Evolutionary conservation across 192 early-diverging fungal species (phyloP), one percentile per base, ranked within the genome.

Genomic region (Backusella macrospora): DNA sequence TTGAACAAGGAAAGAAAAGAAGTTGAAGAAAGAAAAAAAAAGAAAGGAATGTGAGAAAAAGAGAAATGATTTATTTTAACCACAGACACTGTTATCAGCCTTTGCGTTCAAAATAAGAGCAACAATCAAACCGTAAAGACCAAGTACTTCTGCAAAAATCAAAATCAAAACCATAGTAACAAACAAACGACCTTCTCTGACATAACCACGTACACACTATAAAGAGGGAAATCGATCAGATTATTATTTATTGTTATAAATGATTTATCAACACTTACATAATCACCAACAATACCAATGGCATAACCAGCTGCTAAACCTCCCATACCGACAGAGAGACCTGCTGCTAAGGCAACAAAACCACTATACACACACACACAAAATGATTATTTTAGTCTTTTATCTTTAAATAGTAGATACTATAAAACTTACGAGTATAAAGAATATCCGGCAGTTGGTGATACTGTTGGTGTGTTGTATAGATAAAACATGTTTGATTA

Each of bases 281-380:
- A 88, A 76, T 96, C 95, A 70, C 95, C 95, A 26, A 93, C 94
- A 76, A 95, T 91, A 66, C 95, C 95, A 76, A 96, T 94, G 39
- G 95, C 93, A 82, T 94, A 96, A 26, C 95, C 95, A 46, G 94
- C 94, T 46, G 95, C 95, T 81, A 96, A 84, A 29, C 93, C 94
- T 29, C 90, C 86, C 39, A 96, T 80, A 69, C 95, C 95, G 46
- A 94, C 93, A 65, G 92, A 89, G 40, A 95, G 75, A 64, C 93
- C 93, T 8, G 93, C 88, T 13, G 90, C 92, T 49, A 96, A 84
- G 74, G 94, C 92, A 71, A 96, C 86, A 71, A 93, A 94, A 45
- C 91, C 92, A 67, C 79, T 82, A 49, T 43, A 15, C 21, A 46
- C 16, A 6, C 45, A 52, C 15, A 12, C 40, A 75, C 8, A 59